Conservation (phyloP, 2,329 filamentous ascomycete species). For the Penicillium griseofulvum region DNA sequence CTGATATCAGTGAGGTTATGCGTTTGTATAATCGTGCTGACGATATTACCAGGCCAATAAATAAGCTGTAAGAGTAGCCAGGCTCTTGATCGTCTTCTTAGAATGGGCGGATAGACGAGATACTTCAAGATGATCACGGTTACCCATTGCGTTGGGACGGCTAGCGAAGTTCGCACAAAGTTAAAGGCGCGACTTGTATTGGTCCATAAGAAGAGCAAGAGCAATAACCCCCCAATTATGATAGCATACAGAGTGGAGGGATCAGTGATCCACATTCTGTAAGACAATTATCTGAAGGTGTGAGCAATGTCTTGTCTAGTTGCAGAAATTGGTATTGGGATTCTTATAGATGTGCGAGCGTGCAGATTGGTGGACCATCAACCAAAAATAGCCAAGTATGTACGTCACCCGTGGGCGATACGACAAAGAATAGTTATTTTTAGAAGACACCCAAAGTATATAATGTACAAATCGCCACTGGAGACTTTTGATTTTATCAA, state of each 20-base stretch:
- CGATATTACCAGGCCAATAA: conserved; percentile 9
- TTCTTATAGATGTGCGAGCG: neutral
- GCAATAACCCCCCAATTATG: neutral
- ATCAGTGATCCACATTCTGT: neutral
- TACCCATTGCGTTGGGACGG: neutral
- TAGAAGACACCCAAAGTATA: neutral
- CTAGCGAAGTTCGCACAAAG: neutral
- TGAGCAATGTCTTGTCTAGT: neutral
- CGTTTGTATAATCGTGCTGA: conserved; percentile 9
- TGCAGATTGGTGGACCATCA: neutral
- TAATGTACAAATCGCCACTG: neutral
- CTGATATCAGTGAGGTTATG: conserved; percentile 3
- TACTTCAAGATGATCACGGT: neutral
- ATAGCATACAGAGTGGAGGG: neutral
- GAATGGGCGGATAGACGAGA: conserved; percentile 8
- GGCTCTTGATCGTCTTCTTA: conserved; percentile 3
- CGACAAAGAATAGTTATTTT: conserved; percentile 1
- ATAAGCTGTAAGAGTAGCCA: conserved; percentile 10
- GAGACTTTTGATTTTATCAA: neutral
- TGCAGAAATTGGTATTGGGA: neutral
- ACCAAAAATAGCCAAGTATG: neutral
- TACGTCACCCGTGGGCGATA: neutral
- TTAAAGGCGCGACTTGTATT: neutral
- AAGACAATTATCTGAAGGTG: neutral
- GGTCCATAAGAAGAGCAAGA: neutral